These are phyloP conservation scores for Solanum habrochaites DNA, from an alignment of 257 asterid genomes.

Conservation along the genomic window DNA sequence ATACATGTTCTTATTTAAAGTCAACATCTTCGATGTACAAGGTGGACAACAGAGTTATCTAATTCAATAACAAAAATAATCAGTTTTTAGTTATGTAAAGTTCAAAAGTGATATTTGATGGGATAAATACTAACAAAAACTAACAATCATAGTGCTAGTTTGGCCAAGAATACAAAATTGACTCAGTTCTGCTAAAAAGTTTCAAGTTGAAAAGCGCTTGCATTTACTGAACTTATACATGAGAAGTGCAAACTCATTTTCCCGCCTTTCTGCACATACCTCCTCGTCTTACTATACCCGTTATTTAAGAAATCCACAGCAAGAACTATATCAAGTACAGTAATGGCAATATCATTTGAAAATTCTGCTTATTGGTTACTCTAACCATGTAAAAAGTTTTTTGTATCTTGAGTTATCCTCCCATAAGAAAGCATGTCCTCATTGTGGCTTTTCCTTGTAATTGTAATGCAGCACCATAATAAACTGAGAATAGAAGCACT, in stretches of 20 bases:
- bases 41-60: neutral
- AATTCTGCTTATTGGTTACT: neutral
- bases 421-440: neutral
- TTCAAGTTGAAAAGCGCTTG: neutral
- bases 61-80: neutral
- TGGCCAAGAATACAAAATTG: neutral
- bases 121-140: neutral
- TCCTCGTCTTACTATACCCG: neutral
- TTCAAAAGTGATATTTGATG: neutral
- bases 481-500: conserved; percentile 60
- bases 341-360: neutral
- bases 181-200: neutral
- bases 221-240: neutral
- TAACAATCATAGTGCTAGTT: neutral
- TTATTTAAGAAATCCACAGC: neutral
- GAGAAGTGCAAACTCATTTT: neutral
- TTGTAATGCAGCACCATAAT: conserved; percentile 40
- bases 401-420: neutral
- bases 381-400: neutral
- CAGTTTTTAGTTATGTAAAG: neutral
- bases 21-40: neutral
- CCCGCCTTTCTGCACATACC: neutral
- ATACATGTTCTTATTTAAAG: neutral
- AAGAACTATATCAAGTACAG: neutral
- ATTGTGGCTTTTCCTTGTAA: neutral